Percentiles rank a stretch among this genome's conserved stretches.
Evolutionary conservation across 306 rosid genomes (phyloP).

Genomic region (Fragaria vesca): DNA sequence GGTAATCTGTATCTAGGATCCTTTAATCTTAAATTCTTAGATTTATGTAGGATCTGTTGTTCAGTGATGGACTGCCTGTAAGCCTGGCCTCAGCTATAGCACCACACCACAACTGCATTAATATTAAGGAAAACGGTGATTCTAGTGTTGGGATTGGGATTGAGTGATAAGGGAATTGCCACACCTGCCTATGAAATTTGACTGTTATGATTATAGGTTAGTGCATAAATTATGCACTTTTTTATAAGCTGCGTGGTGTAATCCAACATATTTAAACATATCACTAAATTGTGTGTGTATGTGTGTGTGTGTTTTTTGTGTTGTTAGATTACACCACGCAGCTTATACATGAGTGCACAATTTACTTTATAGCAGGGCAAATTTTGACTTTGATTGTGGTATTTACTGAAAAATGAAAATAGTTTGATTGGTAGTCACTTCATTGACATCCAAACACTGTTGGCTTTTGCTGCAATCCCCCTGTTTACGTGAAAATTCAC

Average conservation of each 20-base stretch:
- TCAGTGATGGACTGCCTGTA: conserved; percentile 1
- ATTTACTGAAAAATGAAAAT: not conserved
- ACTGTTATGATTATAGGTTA: no score
- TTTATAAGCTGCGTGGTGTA: no score
- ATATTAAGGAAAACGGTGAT: not conserved
- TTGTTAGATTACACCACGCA: not conserved
- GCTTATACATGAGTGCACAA: not conserved
- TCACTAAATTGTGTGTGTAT: no score
- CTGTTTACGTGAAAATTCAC: not conserved
- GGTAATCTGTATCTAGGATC: not conserved
- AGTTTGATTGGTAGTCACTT: not conserved
- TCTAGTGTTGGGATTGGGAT: not conserved
- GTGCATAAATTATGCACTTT: no score
- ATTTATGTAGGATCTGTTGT: not conserved
- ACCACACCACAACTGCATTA: not conserved
- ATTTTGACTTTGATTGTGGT: not conserved
- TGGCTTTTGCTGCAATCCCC: not conserved
- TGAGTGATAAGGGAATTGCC: not conserved
- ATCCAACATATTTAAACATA: no score
- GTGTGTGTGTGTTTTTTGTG: not conserved
- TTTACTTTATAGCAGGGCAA: not conserved
- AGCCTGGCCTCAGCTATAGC: conserved; percentile 1
- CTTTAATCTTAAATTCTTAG: not conserved
- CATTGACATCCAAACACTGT: not conserved
- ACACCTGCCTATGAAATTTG: not conserved